Evolutionary conservation across 257 asterid genomes (phyloP).

Genomic region (Fraxinus excelsior): DNA sequence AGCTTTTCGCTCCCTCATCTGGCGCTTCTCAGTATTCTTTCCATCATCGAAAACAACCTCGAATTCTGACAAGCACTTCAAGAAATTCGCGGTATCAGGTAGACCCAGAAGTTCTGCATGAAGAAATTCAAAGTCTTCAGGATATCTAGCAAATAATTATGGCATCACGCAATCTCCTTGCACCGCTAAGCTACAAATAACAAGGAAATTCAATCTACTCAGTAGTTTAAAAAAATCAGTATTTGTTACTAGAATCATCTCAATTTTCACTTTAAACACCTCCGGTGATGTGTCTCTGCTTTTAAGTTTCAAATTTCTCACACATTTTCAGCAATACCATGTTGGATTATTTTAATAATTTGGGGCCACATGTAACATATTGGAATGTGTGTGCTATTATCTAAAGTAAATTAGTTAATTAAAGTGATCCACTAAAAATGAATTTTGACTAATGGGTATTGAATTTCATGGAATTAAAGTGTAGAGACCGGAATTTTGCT

Average conservation of each 20-base stretch:
- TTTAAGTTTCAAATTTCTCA: slow-evolving; percentile 4
- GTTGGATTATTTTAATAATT: too few species aligned
- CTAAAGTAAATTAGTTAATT: too few species aligned
- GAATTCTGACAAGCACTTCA: slow-evolving; percentile 79
- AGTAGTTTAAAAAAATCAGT: neutral
- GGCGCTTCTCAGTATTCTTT: slow-evolving; percentile 64
- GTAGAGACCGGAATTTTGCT: too few species aligned
- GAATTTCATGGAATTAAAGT: too few species aligned
- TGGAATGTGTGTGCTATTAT: too few species aligned
- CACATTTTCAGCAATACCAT: slow-evolving; percentile 5
- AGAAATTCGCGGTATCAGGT: slow-evolving; percentile 79
- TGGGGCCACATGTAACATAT: too few species aligned
- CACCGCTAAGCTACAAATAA: slow-evolving; percentile 59
- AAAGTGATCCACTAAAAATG: too few species aligned
- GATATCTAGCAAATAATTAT: slow-evolving; percentile 70
- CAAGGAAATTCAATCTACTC: neutral
- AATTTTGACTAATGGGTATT: too few species aligned
- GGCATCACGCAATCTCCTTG: slow-evolving; percentile 96
- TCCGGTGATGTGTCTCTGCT: neutral
- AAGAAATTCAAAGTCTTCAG: slow-evolving; percentile 75
- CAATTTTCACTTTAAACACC: slow-evolving; percentile 3
- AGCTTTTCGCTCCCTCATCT: slow-evolving; percentile 81
- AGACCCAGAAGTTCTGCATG: slow-evolving; percentile 91
- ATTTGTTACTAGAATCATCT: neutral
- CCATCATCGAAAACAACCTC: slow-evolving; percentile 51